Evolutionary conservation across 2,329 filamentous ascomycete species (phyloP), one percentile per base, ranked within the genome.

Genomic region (Neoscytalidium dimidiatum): DNA sequence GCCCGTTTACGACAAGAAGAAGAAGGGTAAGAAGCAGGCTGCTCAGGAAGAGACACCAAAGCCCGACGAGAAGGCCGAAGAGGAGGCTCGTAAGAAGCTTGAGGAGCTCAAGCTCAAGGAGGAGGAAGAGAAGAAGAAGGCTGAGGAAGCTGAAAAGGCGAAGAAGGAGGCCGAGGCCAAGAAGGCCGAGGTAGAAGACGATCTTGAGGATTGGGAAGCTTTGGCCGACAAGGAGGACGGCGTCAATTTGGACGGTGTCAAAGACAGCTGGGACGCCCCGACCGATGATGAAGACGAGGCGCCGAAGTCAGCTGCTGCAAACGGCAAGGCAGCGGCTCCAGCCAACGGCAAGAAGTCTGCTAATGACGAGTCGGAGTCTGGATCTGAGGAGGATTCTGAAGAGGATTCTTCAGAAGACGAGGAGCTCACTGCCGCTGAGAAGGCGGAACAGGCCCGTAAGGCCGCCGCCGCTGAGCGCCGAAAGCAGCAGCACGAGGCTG

Each of bases 191-290:
- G 89, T 31, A n/a, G 82, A 86, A 58, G 87, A 88, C 19, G 77
- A 90, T 28, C 89, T 84, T 19, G 86, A 96, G 38, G 93, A 97
- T 77, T 97, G 94, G 94, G 92, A 97, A 78, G 88, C 89, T 31
- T 89, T 92, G 57, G 91, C 89, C 28, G 91, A 91, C 53, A 87
- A 75, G 48, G 87, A 92, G 28, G 89, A 90, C 14, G 89, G 90
- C 67, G 85, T 96, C 73, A 97, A 97, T 80, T 94, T 91, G 28
- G 89, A 90, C 17, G 89, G 90, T 66, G 85, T 96, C 73, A 97
- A 97, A 80, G 94, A 97, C 69, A 94, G 90, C 82, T 98, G 94
- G 94, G 94, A 98, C 76, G 93, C 91, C 35, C 90, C 92, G 63
- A 89, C 88, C 2, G 91, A 92, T 56, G 90, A 92, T 6, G 91